Percentiles rank a stretch among this genome's conserved stretches.
These are phyloP conservation scores for Fagus crenata DNA, from an alignment of 306 rosid species.

Conservation along the genomic window DNA sequence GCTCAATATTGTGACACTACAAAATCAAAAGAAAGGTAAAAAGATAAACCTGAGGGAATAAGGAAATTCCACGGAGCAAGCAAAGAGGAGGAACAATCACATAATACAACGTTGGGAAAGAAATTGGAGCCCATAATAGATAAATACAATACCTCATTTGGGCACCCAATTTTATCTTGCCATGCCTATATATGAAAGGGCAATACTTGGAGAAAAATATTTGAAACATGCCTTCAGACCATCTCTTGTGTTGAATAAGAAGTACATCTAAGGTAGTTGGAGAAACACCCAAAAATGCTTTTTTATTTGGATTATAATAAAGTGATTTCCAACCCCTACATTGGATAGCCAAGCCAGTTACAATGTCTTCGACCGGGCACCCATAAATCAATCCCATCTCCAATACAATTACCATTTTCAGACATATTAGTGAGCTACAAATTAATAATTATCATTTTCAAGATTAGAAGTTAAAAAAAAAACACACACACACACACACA, in stretches of 20 bases:
- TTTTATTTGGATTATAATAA: constrained; percentile 58
- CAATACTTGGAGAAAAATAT: constrained; percentile 65
- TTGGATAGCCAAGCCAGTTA: constrained; percentile 55
- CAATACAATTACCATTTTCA: background rate
- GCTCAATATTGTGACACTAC: background rate
- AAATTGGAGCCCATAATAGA: constrained; percentile 69
- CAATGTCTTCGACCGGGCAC: constrained; percentile 55
- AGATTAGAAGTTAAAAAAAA: background rate
- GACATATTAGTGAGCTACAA: background rate
- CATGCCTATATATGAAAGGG: constrained; percentile 68
- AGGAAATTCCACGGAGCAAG: constrained; percentile 51
- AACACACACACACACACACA: no score
- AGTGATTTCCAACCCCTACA: constrained; percentile 79
- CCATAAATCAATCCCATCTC: constrained; percentile 78
- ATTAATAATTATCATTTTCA: constrained; percentile 3
- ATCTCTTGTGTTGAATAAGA: constrained; percentile 57
- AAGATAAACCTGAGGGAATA: constrained; percentile 61
- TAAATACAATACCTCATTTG: constrained; percentile 63
- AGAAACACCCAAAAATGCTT: constrained; percentile 63
- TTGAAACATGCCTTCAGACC: constrained; percentile 65
- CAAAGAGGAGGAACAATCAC: constrained; percentile 53
- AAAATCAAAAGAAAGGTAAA: background rate
- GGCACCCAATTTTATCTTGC: constrained; percentile 49
- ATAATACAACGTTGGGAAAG: constrained; percentile 54
- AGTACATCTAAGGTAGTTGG: constrained; percentile 53